Conservation (phyloP, 2,329 filamentous ascomycete species). For the Aureobasidium leucospermi region DNA sequence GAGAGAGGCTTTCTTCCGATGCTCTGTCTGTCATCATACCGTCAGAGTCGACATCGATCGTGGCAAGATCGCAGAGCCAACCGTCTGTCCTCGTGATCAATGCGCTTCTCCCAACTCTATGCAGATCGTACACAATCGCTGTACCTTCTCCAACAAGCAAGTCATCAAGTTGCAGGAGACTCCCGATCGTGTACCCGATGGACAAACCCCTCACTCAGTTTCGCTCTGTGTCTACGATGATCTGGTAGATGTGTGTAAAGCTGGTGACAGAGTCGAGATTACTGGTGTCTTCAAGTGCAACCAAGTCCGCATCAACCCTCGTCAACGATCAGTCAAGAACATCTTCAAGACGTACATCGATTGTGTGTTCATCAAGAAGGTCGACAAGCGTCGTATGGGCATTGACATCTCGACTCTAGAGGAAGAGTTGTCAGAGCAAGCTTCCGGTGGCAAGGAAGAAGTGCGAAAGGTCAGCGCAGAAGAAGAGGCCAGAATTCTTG, state of each 20-base stretch:
- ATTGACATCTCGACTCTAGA: conserved; percentile 85
- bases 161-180: conserved; percentile 98
- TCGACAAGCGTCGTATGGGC: conserved; percentile 89
- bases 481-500: conserved; percentile 81
- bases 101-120: conserved; percentile 89
- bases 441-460: conserved; percentile 69
- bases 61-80: conserved; percentile 93
- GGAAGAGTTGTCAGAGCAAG: conserved; percentile 67
- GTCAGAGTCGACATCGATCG: conserved; percentile 87
- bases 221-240: conserved; percentile 96
- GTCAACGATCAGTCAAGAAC: conserved; percentile 85
- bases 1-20: conserved; percentile 98
- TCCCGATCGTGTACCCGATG: conserved; percentile 86
- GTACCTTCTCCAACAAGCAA: conserved; percentile 91
- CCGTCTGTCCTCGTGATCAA: conserved; percentile 72
- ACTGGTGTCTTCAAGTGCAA: conserved; percentile 96
- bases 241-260: conserved; percentile 94
- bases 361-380: conserved; percentile 90
- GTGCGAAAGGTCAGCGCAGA: conserved; percentile 75
- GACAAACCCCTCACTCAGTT: conserved; percentile 94
- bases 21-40: conserved; percentile 85
- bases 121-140: conserved; percentile 96
- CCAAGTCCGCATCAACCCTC: conserved; percentile 86
- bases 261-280: conserved; percentile 89
- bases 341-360: conserved; percentile 98